Base-by-base conservation (phyloP, 805 yeast genomes). In the Hyphopichia homilentoma region DNA sequence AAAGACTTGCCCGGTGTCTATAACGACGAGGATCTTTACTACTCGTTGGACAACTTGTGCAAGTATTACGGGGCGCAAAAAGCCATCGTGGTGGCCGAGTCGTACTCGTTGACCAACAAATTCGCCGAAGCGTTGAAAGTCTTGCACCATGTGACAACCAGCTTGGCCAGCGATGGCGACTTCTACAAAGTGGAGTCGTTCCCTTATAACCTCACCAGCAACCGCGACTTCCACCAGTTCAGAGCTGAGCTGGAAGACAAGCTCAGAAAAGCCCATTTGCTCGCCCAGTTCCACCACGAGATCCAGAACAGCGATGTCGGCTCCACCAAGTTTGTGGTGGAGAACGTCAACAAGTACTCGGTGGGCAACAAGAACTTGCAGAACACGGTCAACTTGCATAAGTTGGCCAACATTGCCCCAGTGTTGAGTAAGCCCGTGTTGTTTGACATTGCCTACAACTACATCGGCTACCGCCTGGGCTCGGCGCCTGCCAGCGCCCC, bases 1-100 rank as follows among this genome's bases (percentile, higher is more conserved):
- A 67, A 73, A 48, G 95, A 87, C 39, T 69, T 93, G 32, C 96
- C 97, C 0, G 97, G 97, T 68, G 95, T 90, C 13, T 79, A 83
- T 50, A 84, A 85, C 33, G 95, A 87, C 52, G 93, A 84, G 33
- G 79, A 72, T 15, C 67, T 90, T 34, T 54, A 64, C 40, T 59
- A 61, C 5, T 74, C 81, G 6, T 63, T 93, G 27, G 68, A 65
- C 8, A 44, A 68, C 11, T 59, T 86, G 45, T 59, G 63, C 19
- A 48, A 52, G 6, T 77, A 65, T 39, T 84, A 72, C 54, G 45
- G 49, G n/a, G 59, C 71, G 23, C 45, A 57, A 31, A 75, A 75
- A 44, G 47, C 68, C 9, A 44, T 58, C 18, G 53, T 63, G 13
- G 48, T 82, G 13, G 75, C 80, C 6, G 56, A 63, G 16, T 59